Base-by-base conservation (phyloP, 352 stramenopile genomes). In the Phytophthora nicotianae region DNA sequence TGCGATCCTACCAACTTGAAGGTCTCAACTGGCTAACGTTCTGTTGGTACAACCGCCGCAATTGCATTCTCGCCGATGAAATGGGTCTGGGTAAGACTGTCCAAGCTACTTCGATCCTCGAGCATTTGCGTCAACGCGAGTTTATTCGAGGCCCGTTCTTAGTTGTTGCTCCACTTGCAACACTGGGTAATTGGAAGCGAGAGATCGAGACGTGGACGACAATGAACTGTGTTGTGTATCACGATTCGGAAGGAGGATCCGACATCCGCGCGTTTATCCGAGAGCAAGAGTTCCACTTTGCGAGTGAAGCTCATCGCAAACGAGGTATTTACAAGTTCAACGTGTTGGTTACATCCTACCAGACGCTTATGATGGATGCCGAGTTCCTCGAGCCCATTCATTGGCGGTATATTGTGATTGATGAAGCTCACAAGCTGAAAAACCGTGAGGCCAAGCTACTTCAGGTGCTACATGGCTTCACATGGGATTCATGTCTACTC, bases 341-440 rank as follows among this genome's bases (percentile, higher is more conserved):
- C 51, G 96, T 99, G 11, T 74, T 99, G 19, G 89, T 99, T 14
- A 99, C 97, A 2, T 99, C 97, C 35, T 99, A 98, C 40, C 96
- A 99, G 68, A 96, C 89, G 19, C 82, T 99, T 51, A 90, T 99
- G 59, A 86, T 97, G 16, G 95, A 98, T 53, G 95, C 96, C 5
- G 94, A 98, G 57, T 96, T 85, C 42, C 74, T 97, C 32, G 85
- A 96, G 11, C 73, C 81, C 17, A 96, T 99, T 50, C 81, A 94
- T 48, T 99, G 97, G 97, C 85, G 97, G 23, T 92, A 98, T 24
- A 75, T 99, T 29, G 95, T 99, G 8, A 98, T 99, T 17, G 97
- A 99, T 74, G 97, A 99, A 86, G 98, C 96, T 0, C 98, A 99
- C 74, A 95, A 98, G 54, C 86, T 99, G 27, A 99, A 99, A 79